Conservation (phyloP, 2,329 filamentous ascomycete genomes). For the Claviceps lovelessii region DNA sequence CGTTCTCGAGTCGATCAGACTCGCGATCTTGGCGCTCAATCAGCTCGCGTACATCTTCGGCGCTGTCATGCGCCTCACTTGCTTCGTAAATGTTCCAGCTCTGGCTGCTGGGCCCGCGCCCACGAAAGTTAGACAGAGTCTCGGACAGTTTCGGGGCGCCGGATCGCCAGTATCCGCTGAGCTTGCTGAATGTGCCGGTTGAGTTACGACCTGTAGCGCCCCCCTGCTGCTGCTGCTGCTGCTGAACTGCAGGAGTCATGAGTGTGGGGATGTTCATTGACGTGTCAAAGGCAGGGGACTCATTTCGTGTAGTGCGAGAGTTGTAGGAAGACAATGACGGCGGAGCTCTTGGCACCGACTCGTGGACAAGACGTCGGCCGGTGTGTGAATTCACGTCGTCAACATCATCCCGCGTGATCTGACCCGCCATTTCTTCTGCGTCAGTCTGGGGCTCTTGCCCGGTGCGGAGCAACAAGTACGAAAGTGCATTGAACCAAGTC, state of each 20-base stretch:
- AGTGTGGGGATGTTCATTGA: constrained; percentile 42
- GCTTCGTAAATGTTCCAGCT: constrained; percentile 42
- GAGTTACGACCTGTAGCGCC: constrained; percentile 16
- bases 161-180: constrained; percentile 47
- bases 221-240: constrained; percentile 14
- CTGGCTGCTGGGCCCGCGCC: constrained; percentile 32
- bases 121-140: constrained; percentile 39
- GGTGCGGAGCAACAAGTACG: constrained; percentile 75
- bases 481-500: constrained; percentile 96
- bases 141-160: constrained; percentile 28
- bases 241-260: constrained; percentile 33
- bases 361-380: constrained; percentile 18
- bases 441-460: constrained; percentile 48
- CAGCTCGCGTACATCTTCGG: constrained; percentile 67
- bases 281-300: constrained; percentile 40
- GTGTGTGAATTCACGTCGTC: constrained; percentile 70
- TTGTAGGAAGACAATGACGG: constrained; percentile 68
- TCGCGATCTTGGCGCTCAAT: constrained; percentile 68
- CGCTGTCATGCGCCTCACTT: constrained; percentile 56
- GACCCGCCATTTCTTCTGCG: constrained; percentile 42
- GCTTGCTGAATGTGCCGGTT: constrained; percentile 37
- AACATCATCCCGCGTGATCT: constrained; percentile 47
- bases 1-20: constrained; percentile 76
- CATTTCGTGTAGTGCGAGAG: constrained; percentile 54
- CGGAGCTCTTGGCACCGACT: constrained; percentile 37